A percentile compares a stretch with the other conserved stretches of the same genome.
Evolutionary conservation across 208 protist species (phyloP).

Genomic region (Acanthamoeba royreba): DNA sequence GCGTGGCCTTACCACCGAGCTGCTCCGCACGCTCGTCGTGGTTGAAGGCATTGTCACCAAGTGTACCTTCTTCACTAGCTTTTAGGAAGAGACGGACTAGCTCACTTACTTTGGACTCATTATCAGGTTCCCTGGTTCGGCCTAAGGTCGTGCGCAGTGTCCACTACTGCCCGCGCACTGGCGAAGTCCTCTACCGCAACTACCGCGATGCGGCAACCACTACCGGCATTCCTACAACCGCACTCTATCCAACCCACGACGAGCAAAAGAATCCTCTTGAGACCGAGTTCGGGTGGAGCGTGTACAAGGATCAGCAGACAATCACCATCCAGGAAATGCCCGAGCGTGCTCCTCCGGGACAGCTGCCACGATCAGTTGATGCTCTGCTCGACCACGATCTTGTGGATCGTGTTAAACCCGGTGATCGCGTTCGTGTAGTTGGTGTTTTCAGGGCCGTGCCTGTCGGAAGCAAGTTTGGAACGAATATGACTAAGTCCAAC

Average conservation of each 20-base stretch:
- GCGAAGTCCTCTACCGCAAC: slow-evolving; percentile 84
- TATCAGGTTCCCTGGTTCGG: slow-evolving; percentile 74
- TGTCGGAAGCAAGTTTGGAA: neutral
- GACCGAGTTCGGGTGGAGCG: slow-evolving; percentile 96
- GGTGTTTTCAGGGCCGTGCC: slow-evolving; percentile 91
- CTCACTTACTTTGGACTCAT: neutral
- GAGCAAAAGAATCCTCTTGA: slow-evolving; percentile 93
- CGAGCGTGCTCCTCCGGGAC: slow-evolving; percentile 95
- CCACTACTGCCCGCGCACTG: slow-evolving; percentile 94
- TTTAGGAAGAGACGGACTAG: neutral
- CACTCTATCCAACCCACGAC: slow-evolving; percentile 88
- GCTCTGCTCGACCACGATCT: slow-evolving; percentile 96
- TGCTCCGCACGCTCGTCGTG: neutral
- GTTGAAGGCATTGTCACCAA: slow-evolving; percentile 97
- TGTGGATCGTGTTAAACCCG: slow-evolving; percentile 94
- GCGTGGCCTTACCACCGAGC: neutral
- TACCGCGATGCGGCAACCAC: slow-evolving; percentile 95
- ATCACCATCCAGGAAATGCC: slow-evolving; percentile 96
- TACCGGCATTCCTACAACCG: slow-evolving; percentile 81
- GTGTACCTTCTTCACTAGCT: slow-evolving; percentile 73
- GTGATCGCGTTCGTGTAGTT: slow-evolving; percentile 91
- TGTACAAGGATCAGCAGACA: slow-evolving; percentile 95
- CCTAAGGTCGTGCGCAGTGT: slow-evolving; percentile 90
- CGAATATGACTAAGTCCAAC: neutral
- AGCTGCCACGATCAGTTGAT: slow-evolving; percentile 96